Base-by-base conservation (phyloP, 345 rosid species). In the Cardamine occulta region DNA sequence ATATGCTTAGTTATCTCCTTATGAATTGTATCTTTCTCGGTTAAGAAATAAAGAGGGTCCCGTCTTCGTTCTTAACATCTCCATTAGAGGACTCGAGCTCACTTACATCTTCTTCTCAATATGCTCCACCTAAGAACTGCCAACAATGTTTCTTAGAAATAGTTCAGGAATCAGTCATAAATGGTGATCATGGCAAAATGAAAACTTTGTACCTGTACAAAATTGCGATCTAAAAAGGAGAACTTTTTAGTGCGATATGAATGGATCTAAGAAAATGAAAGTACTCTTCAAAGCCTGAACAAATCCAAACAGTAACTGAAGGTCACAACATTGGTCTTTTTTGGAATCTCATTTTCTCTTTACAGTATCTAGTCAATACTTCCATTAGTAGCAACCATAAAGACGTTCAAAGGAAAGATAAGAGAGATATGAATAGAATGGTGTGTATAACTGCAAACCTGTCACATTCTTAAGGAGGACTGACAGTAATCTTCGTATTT, bases 401-500 rank as follows among this genome's bases (percentile, higher is more conserved):
- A 21, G 23, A 21, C 17, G 35, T 44, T 31, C 0, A 3, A 66
- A 48, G 7, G 18, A 32, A 47, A 32, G 9, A 45, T 31, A 31
- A 8, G 40, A 19, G 29, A 48, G 58, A 31, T 15, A 21, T 53
- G 62, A 24, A 14, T 10, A 53, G 21, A 68, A 42, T 14, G 37
- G 21, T 8, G 17, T 42, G 0, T 14, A 44, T 17, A 42, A 42
- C 17, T 13, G 42, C 0, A 32, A 32, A 66, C 70, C 59, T 66
- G 44, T 66, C 21, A 55, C 12, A 29, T 52, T 48, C 23, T 35
- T 54, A 12, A 17, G 17, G 65, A 56, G n/a, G 73, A 48, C 13
- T 60, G 76, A 32, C 14, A 10, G 15, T 66, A 66, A 59, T 67
- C 62, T 23, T 58, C 62, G n/a, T 67, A 67, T 9, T 17, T 48